phyloP scores from a whole-genome alignment of 495 filamentous ascomycete species.

The Pseudomonodictys pantanalensis region DNA sequence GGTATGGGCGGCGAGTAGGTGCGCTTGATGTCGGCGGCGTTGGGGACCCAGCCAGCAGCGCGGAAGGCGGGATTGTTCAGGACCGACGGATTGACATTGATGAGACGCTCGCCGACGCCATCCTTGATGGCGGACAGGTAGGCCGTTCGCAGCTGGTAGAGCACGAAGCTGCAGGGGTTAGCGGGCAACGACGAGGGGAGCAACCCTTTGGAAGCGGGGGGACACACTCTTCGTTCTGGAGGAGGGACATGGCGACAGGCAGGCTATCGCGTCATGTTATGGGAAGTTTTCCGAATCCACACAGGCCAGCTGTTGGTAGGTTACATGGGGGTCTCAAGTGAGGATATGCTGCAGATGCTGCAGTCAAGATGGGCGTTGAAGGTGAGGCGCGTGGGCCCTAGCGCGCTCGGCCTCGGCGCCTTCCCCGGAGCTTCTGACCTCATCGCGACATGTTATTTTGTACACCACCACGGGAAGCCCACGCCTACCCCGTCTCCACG shows the following conservation, averaged over 20 bases:
- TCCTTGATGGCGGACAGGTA: slow-evolving; percentile 90
- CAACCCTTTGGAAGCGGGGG: neutral
- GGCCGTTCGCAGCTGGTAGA: slow-evolving; percentile 88
- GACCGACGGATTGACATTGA: slow-evolving; percentile 84
- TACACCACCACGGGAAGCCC: neutral
- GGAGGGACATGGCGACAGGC: slow-evolving; percentile 75
- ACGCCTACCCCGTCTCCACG: neutral
- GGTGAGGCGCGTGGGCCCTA: neutral
- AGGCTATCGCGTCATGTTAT: slow-evolving; percentile 2
- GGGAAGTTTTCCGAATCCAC: neutral
- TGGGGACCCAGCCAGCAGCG: slow-evolving; percentile 84
- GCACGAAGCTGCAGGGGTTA: slow-evolving; percentile 64
- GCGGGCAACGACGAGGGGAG: too few relatives aligned
- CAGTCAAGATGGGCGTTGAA: neutral
- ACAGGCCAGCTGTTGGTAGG: slow-evolving; percentile 30
- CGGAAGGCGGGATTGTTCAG: slow-evolving; percentile 95
- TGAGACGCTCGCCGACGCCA: slow-evolving; percentile 91
- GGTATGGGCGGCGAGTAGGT: slow-evolving; percentile 96
- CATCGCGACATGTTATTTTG: slow-evolving; percentile 1
- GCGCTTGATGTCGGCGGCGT: slow-evolving; percentile 74
- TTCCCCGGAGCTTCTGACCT: slow-evolving; percentile 4
- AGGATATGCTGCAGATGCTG: slow-evolving; percentile 3
- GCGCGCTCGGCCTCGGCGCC: slow-evolving; percentile 1
- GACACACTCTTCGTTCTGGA: slow-evolving; percentile 93
- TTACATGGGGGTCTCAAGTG: neutral